Evolutionary conservation across 192 early-diverging fungal genomes (phyloP), one percentile per base, ranked within the genome.

Genomic region (Rhizoclosmatium sp.): DNA sequence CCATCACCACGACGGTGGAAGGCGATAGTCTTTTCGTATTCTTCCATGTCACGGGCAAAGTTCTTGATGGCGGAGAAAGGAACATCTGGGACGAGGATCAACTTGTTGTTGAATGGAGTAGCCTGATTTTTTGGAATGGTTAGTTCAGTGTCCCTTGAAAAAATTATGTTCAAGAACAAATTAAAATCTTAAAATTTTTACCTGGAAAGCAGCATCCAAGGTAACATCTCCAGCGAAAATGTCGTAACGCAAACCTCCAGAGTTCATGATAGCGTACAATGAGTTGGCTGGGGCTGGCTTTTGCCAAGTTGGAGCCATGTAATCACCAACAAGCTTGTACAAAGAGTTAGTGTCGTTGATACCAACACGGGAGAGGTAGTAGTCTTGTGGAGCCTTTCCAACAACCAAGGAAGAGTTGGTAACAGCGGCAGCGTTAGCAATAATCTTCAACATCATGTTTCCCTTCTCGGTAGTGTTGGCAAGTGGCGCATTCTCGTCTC

Each of bases 341-440:
- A 81, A 54, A 9, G 88, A 47, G 41, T 81, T 82, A 45, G 78
- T 69, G 65, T 77, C 76, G 81, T 81, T 80, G 44, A 78, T 64
- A 62, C 67, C 60, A 66, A 82, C 85, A 45, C 85, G 78, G 49
- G 23, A 42, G n/a, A 87, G n/a, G 71, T 81, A 87, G 67, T 87
- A 90, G 41, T 90, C 87, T 46, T 87, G 84, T 46, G 89, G 89
- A 21, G 78, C 86, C 56, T 81, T 87, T 5, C 89, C 87, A 5
- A 83, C 47, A 42, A 79, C 64, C 12, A 70, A 67, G 19, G 85
- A 82, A 3, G 85, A 39, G 64, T 84, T 82, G 59, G 87, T 78
- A 7, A 62, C 31, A 47, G 71, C 74, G 51, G 79, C 80, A 42
- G 49, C n/a, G 40, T 75, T 59, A 39, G 69, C 80, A 70, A 90